Conservation (phyloP, 805 yeast genomes). For the Ogataea polymorpha region DNA sequence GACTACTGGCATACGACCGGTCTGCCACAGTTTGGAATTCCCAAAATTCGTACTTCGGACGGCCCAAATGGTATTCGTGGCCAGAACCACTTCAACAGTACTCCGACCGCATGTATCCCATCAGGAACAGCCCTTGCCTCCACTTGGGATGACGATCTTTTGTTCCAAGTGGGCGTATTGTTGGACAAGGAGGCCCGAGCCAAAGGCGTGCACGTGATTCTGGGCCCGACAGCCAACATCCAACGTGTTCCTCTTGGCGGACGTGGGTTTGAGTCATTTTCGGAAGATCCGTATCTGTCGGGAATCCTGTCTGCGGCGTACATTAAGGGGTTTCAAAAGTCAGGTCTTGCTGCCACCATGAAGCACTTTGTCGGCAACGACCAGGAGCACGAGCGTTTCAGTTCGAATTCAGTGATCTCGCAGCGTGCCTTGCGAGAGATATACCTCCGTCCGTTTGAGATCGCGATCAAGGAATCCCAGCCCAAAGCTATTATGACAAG, state of each 20-base stretch:
- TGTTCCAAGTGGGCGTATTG: conserved; percentile 38
- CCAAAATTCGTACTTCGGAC: conserved; percentile 37
- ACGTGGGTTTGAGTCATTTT: conserved; percentile 58
- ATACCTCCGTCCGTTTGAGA: conserved; percentile 60
- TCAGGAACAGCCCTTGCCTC: conserved; percentile 47
- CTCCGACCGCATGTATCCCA: conserved; percentile 44
- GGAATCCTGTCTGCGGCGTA: conserved; percentile 47
- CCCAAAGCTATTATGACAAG: conserved; percentile 61
- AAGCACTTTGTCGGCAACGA: conserved; percentile 67
- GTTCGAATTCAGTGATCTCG: conserved; percentile 47
- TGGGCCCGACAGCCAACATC: conserved; percentile 39
- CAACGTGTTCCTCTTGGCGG: conserved; percentile 48
- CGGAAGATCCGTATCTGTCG: conserved; percentile 55
- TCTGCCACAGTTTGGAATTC: conserved; percentile 35
- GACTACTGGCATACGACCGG: conserved; percentile 42
- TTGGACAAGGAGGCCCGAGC: conserved; percentile 43
- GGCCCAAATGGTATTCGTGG: conserved; percentile 52
- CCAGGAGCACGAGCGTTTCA: conserved; percentile 52
- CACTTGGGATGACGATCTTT: conserved; percentile 40
- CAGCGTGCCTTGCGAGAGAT: conserved; percentile 65
- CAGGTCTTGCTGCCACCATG: conserved; percentile 51
- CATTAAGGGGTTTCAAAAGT: conserved; percentile 52
- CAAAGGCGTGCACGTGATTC: conserved; percentile 40
- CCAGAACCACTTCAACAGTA: conserved; percentile 37
- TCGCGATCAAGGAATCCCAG: conserved; percentile 49